phyloP scores from a whole-genome alignment of 495 filamentous ascomycete genomes.

The Elasticomyces elasticus region DNA sequence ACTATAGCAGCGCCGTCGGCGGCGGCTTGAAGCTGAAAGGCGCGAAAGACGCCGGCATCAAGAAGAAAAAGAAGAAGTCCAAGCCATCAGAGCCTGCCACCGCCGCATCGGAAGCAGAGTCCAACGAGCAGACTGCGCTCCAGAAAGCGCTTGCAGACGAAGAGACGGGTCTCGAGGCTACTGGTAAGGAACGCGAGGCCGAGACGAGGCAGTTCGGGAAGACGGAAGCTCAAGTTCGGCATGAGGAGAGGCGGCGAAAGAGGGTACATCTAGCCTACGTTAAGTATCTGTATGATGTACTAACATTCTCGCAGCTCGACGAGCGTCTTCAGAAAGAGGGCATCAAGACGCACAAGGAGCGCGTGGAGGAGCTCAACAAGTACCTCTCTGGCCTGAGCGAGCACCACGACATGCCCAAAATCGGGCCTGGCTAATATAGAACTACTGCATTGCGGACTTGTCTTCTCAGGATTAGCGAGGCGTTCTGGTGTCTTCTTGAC shows the following conservation, averaged over 20 bases:
- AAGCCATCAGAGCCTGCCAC: slow-evolving; percentile 39
- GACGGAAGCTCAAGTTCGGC: slow-evolving; percentile 74
- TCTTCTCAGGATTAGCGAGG: no score
- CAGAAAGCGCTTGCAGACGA: slow-evolving; percentile 19
- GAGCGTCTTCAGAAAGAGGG: slow-evolving; percentile 75
- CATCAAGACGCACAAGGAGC: slow-evolving; percentile 91
- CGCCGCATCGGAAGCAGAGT: slow-evolving; percentile 24
- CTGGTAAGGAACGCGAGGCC: slow-evolving; percentile 15
- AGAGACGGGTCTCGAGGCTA: slow-evolving; percentile 7
- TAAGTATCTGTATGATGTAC: slow-evolving; percentile 6
- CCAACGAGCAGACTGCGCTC: slow-evolving; percentile 17
- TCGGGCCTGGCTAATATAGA: slow-evolving; percentile 18
- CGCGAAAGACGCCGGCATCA: slow-evolving; percentile 42
- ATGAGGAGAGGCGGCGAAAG: slow-evolving; percentile 70
- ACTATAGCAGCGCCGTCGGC: slow-evolving; percentile 55
- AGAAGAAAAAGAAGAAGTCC: slow-evolving; percentile 57
- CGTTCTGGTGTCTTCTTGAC: no score
- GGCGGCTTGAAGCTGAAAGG: slow-evolving; percentile 76
- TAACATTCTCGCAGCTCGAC: slow-evolving; percentile 36
- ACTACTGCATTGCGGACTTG: slow-evolving; percentile 7
- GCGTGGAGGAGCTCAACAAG: slow-evolving; percentile 90
- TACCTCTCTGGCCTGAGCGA: slow-evolving; percentile 86
- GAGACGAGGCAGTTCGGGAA: slow-evolving; percentile 39
- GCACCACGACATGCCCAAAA: slow-evolving; percentile 78
- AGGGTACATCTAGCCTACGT: slow-evolving; percentile 48